Conservation (phyloP, 257 asterid species). For the Capsicum rhomboideum region DNA sequence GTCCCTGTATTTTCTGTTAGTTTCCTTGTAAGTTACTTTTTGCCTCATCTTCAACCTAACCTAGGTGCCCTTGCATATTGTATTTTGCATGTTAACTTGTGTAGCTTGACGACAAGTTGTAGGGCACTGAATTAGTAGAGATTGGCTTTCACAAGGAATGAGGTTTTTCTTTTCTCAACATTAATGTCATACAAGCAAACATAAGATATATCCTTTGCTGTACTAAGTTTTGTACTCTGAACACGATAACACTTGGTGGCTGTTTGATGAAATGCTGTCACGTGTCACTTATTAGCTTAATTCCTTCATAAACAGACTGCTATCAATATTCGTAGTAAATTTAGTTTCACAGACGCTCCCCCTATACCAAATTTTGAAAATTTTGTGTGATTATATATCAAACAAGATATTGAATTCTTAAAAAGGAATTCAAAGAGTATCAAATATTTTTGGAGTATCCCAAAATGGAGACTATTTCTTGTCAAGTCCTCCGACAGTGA, state of each 20-base stretch:
- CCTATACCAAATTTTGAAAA: too few species aligned
- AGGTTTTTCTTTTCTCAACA: not conserved
- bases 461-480: not conserved
- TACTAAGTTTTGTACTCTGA: not conserved
- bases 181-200: not conserved
- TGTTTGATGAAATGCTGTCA: not conserved
- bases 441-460: not conserved
- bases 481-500: not conserved
- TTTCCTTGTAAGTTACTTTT: not conserved
- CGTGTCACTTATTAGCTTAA: not conserved
- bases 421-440: not conserved
- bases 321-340: not conserved
- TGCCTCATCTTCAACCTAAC: not conserved
- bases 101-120: not conserved
- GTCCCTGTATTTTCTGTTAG: not conserved
- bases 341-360: not conserved
- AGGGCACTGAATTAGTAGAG: not conserved
- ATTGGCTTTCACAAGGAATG: not conserved
- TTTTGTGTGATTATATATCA: not conserved
- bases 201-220: not conserved
- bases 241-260: not conserved
- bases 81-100: not conserved
- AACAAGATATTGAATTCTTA: not conserved
- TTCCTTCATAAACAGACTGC: not conserved
- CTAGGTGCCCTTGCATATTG: not conserved